Evolutionary conservation across 257 asterid species (phyloP).

Genomic region (Thymus mandschuricus): DNA sequence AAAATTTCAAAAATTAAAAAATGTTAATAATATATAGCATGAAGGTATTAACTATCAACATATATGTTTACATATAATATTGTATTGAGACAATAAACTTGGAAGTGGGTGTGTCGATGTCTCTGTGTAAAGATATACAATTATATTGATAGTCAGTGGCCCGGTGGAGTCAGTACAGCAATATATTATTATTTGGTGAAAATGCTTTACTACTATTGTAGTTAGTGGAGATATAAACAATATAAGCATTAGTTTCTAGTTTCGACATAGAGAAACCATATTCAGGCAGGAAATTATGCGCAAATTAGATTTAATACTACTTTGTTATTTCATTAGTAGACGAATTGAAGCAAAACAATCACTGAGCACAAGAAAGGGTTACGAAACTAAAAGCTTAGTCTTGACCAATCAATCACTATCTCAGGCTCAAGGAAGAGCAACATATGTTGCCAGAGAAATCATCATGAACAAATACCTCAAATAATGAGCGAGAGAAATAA

Average conservation of each 20-base stretch:
- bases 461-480: background rate
- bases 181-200: background rate
- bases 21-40: background rate
- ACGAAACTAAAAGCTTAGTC: constrained; percentile 8
- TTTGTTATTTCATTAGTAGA: background rate
- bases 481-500: background rate
- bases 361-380: background rate
- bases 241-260: background rate
- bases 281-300: background rate
- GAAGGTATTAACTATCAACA: background rate
- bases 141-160: background rate
- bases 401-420: background rate
- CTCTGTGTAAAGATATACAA: background rate
- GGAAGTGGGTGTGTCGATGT: background rate
- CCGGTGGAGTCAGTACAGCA: background rate
- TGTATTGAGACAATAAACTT: background rate
- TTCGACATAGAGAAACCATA: background rate
- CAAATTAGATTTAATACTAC: background rate
- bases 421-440: background rate
- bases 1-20: background rate
- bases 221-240: background rate
- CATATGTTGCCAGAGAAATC: background rate
- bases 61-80: background rate
- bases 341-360: constrained; percentile 12
- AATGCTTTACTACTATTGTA: background rate